Conservation (phyloP, 306 rosid species). For the Carpinus fangiana region DNA sequence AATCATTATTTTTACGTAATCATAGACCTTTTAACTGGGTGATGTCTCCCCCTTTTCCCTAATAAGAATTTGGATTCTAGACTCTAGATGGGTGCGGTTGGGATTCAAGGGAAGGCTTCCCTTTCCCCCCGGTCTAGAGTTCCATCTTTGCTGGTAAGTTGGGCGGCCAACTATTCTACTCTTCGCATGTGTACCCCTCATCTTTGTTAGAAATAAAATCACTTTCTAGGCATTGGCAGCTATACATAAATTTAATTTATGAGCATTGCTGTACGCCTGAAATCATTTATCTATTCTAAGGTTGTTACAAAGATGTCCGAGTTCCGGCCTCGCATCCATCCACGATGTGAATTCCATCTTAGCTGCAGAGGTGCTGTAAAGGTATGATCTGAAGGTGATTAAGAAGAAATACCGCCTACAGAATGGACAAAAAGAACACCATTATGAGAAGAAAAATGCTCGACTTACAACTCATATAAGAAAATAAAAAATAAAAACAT, state of each 20-base stretch:
- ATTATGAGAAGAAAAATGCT: not conserved
- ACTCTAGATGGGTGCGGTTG: too few relatives aligned
- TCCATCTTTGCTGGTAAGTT: not conserved
- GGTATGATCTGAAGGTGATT: slow-evolving; percentile 84
- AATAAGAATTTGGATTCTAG: too few relatives aligned
- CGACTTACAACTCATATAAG: too few relatives aligned
- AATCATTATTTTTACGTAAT: too few relatives aligned
- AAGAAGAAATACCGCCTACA: slow-evolving; percentile 88
- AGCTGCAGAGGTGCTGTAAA: slow-evolving; percentile 56
- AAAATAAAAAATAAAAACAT: too few relatives aligned
- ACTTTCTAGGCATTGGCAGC: slow-evolving; percentile 22
- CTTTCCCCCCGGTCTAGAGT: too few relatives aligned
- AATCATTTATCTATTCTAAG: slow-evolving; percentile 71
- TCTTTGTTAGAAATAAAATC: not conserved
- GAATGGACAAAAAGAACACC: slow-evolving; percentile 8
- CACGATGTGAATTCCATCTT: slow-evolving; percentile 53
- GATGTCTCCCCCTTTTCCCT: too few relatives aligned
- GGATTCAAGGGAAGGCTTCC: too few relatives aligned
- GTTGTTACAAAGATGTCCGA: slow-evolving; percentile 83
- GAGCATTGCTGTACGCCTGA: slow-evolving; percentile 18
- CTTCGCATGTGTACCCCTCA: not conserved
- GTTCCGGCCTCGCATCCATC: slow-evolving; percentile 93
- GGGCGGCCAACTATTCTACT: not conserved
- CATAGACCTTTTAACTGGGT: too few relatives aligned
- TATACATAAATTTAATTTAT: slow-evolving; percentile 35